Conservation (phyloP, 768 basidiomycete genomes). For the Mrakia blollopis region DNA sequence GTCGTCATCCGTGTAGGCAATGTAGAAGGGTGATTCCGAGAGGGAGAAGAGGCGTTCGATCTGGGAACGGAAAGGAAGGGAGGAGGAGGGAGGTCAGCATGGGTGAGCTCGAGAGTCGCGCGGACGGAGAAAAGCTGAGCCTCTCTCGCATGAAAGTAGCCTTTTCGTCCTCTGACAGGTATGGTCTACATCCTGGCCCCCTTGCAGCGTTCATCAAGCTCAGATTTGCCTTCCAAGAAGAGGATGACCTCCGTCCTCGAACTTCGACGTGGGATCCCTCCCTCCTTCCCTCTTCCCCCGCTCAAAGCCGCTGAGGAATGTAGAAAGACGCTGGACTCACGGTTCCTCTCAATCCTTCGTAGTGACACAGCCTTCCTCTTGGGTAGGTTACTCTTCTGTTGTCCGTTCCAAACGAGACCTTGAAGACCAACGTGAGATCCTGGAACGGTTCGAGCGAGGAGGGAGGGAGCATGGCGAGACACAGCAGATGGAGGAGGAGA, state of each 20-base stretch:
- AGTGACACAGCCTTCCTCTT: slow-evolving; percentile 72
- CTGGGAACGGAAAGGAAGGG: slow-evolving; percentile 47
- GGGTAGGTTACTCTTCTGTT: slow-evolving; percentile 73
- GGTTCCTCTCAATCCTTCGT: slow-evolving; percentile 65
- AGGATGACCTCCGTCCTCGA: background rate
- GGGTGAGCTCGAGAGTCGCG: background rate
- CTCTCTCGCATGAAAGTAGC: background rate
- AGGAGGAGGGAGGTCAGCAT: slow-evolving; percentile 1
- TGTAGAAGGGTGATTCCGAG: slow-evolving; percentile 60
- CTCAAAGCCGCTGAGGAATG: background rate
- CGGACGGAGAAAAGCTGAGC: background rate
- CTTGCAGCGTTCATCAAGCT: too few species aligned
- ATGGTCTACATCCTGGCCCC: too few species aligned
- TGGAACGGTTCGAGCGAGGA: background rate
- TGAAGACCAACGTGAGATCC: slow-evolving; percentile 73
- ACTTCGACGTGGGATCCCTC: background rate
- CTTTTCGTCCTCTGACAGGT: too few species aligned
- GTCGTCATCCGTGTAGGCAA: slow-evolving; percentile 61
- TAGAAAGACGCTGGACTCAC: slow-evolving; percentile 48
- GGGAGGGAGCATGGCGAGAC: background rate
- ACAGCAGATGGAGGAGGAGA: background rate
- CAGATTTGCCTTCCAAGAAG: too few species aligned
- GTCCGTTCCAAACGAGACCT: slow-evolving; percentile 70
- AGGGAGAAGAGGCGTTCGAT: slow-evolving; percentile 80
- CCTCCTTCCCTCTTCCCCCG: background rate